These are phyloP conservation scores for Pichia sporocuriosa DNA, from an alignment of 805 yeast species.

Conservation along the genomic window DNA sequence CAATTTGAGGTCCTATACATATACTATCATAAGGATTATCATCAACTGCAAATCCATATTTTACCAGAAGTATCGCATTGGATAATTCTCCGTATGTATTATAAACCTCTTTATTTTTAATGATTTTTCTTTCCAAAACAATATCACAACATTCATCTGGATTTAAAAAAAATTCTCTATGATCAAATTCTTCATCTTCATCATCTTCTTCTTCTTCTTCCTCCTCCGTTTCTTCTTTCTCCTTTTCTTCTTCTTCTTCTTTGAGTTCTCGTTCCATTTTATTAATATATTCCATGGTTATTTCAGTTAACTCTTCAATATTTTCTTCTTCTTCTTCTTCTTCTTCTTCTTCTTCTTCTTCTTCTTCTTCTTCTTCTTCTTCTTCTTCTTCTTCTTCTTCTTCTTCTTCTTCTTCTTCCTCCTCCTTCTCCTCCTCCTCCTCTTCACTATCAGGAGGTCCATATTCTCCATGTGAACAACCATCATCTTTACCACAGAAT, in stretches of 20 bases:
- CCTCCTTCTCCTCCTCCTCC: slow-evolving; percentile 26
- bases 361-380: slow-evolving; percentile 14
- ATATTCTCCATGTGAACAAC: slow-evolving; percentile 27
- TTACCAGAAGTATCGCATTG: slow-evolving; percentile 58
- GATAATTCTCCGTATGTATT: slow-evolving; percentile 77
- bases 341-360: slow-evolving; percentile 15
- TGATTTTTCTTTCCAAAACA: slow-evolving; percentile 38
- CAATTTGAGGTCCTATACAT: slow-evolving; percentile 45
- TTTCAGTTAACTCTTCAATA: slow-evolving; percentile 17
- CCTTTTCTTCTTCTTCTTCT: slow-evolving; percentile 21
- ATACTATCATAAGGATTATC: slow-evolving; percentile 51
- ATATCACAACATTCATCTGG: slow-evolving; percentile 69
- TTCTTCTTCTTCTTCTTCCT: slow-evolving; percentile 18
- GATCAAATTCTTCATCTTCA: slow-evolving; percentile 19
- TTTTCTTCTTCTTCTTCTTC: slow-evolving; percentile 20
- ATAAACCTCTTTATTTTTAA: slow-evolving; percentile 54
- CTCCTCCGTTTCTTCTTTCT: slow-evolving; percentile 17
- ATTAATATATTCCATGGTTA: slow-evolving; percentile 1
- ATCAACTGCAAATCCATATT: slow-evolving; percentile 69
- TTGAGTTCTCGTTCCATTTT: slow-evolving; percentile 3
- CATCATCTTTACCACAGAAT: slow-evolving; percentile 28
- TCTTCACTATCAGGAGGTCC: slow-evolving; percentile 28
- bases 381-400: slow-evolving; percentile 12
- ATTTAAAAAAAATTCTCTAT: slow-evolving; percentile 30
- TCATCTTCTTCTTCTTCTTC: slow-evolving; percentile 20